Evolutionary conservation across 176 grass and related monocot species (phyloP).

Genomic region (Bolboschoenus planiculmis): DNA sequence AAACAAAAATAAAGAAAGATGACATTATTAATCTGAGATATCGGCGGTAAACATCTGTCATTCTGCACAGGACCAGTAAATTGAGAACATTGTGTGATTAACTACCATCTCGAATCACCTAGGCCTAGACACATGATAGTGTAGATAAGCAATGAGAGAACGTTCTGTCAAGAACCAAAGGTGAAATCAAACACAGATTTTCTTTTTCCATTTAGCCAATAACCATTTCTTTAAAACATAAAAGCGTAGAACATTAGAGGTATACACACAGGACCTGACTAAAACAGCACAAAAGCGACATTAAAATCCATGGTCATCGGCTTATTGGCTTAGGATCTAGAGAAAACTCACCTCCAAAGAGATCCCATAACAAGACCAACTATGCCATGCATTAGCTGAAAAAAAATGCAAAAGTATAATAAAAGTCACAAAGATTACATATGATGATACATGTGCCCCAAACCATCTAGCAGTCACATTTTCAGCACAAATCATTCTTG

Average conservation of each 20-base stretch:
- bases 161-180: not conserved
- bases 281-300: slow-evolving; percentile 6
- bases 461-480: not conserved
- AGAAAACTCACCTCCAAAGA: slow-evolving; percentile 75
- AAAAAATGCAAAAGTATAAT: slow-evolving; percentile 22
- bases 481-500: not conserved
- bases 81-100: not conserved
- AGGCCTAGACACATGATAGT: not conserved
- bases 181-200: not conserved
- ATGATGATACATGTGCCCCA: not conserved
- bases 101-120: not conserved
- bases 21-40: no score
- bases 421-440: not conserved
- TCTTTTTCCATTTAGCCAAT: not conserved
- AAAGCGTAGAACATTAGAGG: not conserved
- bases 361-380: slow-evolving; percentile 87
- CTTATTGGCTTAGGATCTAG: slow-evolving; percentile 1
- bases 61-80: not conserved
- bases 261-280: not conserved
- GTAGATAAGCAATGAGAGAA: slow-evolving; percentile 7
- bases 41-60: not conserved
- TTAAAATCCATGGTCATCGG: not conserved
- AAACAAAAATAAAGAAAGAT: no score
- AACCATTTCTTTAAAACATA: not conserved
- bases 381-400: slow-evolving; percentile 90